Percentiles rank a stretch among this genome's conserved stretches.
Evolutionary conservation across 2,329 filamentous ascomycete genomes (phyloP).

Genomic region (Verticillium nonalfalfae): DNA sequence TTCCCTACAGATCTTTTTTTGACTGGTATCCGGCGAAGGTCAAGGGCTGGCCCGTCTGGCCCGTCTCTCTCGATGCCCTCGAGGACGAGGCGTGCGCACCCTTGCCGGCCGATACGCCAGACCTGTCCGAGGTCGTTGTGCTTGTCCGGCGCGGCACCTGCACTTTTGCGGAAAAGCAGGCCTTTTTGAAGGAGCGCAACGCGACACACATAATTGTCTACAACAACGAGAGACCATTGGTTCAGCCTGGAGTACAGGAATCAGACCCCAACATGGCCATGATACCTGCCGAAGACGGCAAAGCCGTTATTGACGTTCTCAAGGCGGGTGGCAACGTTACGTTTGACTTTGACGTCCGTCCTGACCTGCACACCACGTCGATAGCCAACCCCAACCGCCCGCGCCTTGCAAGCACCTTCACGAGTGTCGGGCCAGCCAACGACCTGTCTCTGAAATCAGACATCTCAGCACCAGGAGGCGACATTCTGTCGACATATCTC

Average conservation of each 20-base stretch:
- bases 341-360: slow-evolving; percentile 19
- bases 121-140: slow-evolving; percentile 16
- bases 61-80: slow-evolving; percentile 16
- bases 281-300: slow-evolving; percentile 15
- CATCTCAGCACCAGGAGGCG: slow-evolving; percentile 33
- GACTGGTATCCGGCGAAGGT: too few relatives aligned
- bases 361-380: slow-evolving; percentile 16
- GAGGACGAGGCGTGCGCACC: slow-evolving; percentile 19
- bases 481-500: slow-evolving; percentile 33
- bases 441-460: slow-evolving; percentile 37
- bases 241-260: slow-evolving; percentile 9
- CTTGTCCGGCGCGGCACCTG: slow-evolving; percentile 27
- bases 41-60: slow-evolving; percentile 20
- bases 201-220: slow-evolving; percentile 22
- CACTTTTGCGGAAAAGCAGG: slow-evolving; percentile 18
- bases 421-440: slow-evolving; percentile 34
- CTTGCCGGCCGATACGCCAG: slow-evolving; percentile 12
- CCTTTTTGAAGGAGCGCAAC: slow-evolving; percentile 17
- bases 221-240: slow-evolving; percentile 16
- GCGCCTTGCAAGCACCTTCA: slow-evolving; percentile 20
- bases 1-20: too few relatives aligned
- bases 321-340: slow-evolving; percentile 19
- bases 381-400: slow-evolving; percentile 19
- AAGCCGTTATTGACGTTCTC: slow-evolving; percentile 17
- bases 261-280: slow-evolving; percentile 13